phyloP scores from a whole-genome alignment of 495 filamentous ascomycete genomes.

The Talaromyces thailandensis region DNA sequence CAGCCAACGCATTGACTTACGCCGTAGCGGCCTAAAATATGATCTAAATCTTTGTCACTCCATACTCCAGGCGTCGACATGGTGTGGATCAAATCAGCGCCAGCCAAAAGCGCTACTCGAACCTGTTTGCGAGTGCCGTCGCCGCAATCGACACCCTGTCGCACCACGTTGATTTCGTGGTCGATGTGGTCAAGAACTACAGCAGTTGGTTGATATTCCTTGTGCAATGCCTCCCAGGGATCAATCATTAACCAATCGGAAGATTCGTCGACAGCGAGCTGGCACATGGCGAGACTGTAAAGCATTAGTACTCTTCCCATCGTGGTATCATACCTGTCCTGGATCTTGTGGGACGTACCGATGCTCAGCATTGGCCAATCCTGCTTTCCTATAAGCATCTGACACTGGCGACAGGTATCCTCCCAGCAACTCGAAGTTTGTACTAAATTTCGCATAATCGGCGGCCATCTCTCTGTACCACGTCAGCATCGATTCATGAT shows the following conservation, averaged over 20 bases:
- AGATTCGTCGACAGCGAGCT: constrained; percentile 67
- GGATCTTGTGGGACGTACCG: constrained; percentile 35
- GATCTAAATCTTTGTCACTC: constrained; percentile 72
- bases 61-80: constrained; percentile 72
- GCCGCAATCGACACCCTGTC: constrained; percentile 60
- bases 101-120: constrained; percentile 66
- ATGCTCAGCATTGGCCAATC: constrained; percentile 67
- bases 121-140: constrained; percentile 52
- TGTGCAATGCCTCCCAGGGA: constrained; percentile 65
- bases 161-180: constrained; percentile 73
- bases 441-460: constrained; percentile 72
- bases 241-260: constrained; percentile 82
- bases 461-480: constrained; percentile 65
- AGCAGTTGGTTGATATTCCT: constrained; percentile 80
- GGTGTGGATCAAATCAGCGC: constrained; percentile 80
- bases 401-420: constrained; percentile 74
- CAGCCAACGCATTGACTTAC: constrained; percentile 18
- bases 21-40: constrained; percentile 80
- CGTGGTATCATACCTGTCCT: neutral
- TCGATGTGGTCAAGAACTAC: constrained; percentile 83
- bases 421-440: constrained; percentile 76
- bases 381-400: constrained; percentile 87
- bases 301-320: neutral
- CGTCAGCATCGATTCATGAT: neutral
- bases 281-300: constrained; percentile 54